Evolutionary conservation across 176 grass and related monocot genomes (phyloP).

Genomic region (Cymbopogon citratus): DNA sequence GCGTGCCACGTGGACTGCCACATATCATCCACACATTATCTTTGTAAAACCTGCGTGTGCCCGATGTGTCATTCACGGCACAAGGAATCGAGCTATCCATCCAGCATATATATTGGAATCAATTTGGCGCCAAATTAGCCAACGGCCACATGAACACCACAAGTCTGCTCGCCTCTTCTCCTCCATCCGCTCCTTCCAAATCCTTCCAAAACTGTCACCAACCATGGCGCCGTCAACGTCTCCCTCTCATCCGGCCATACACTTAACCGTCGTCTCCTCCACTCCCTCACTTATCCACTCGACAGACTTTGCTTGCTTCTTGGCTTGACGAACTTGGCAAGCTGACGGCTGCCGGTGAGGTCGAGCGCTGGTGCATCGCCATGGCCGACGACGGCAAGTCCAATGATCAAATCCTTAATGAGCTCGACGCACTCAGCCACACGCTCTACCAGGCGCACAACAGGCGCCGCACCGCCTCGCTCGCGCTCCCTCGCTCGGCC

Average conservation of each 20-base stretch:
- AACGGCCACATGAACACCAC: conserved; percentile 22
- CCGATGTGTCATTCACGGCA: neutral
- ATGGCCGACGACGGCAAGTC: conserved; percentile 53
- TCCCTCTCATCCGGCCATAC: conserved; percentile 32
- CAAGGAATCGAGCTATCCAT: neutral
- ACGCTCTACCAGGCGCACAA: conserved; percentile 79
- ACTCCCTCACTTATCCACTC: conserved; percentile 16
- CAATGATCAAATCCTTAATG: conserved; percentile 60
- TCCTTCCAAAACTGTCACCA: conserved; percentile 53
- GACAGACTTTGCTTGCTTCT: neutral
- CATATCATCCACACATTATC: conserved; percentile 12
- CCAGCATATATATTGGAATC: neutral
- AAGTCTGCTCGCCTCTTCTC: neutral
- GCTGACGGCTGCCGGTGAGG: neutral
- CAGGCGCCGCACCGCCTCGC: conserved; percentile 60
- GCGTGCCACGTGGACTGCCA: neutral
- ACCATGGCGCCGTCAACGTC: conserved; percentile 26
- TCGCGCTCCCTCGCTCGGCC: conserved; percentile 50
- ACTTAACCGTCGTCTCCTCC: conserved; percentile 33
- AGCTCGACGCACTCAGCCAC: conserved; percentile 83
- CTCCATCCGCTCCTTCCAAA: conserved; percentile 42
- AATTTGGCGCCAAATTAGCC: conserved; percentile 38
- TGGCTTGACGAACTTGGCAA: neutral
- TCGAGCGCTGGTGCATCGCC: neutral
- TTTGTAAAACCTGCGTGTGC: neutral